Percentiles rank a stretch among this genome's conserved stretches.
These are phyloP conservation scores for Melaleuca quinquenervia DNA, from an alignment of 345 rosid species.

Conservation along the genomic window DNA sequence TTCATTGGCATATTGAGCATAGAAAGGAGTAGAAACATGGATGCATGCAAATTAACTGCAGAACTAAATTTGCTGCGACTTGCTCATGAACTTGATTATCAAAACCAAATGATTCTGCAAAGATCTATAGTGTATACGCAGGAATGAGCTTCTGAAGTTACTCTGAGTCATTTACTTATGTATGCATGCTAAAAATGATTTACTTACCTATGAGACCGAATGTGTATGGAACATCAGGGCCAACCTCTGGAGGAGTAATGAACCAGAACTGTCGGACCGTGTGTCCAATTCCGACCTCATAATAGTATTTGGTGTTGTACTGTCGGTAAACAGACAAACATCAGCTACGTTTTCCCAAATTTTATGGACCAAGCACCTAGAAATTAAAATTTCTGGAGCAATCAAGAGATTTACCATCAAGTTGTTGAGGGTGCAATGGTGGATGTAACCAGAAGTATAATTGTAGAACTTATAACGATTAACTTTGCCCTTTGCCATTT, in stretches of 20 bases:
- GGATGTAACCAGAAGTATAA: constrained; percentile 79
- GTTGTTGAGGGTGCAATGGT: constrained; percentile 60
- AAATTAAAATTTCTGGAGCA: neutral
- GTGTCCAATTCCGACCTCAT: constrained; percentile 35
- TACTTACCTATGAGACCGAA: constrained; percentile 57
- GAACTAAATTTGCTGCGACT: neutral
- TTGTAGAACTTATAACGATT: constrained; percentile 40
- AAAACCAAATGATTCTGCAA: neutral
- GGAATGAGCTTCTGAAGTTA: neutral
- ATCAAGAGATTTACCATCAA: constrained; percentile 34
- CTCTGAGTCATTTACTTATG: neutral
- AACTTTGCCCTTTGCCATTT: constrained; percentile 34
- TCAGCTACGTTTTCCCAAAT: neutral
- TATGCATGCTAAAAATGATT: neutral
- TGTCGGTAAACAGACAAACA: neutral
- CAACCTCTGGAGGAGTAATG: constrained; percentile 43
- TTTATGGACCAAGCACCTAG: neutral
- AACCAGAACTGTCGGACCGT: constrained; percentile 34
- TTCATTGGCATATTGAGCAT: neutral
- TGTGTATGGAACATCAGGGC: constrained; percentile 61
- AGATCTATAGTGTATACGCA: neutral
- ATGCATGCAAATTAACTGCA: neutral
- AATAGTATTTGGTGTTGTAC: constrained; percentile 43
- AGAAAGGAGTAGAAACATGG: neutral
- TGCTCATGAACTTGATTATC: constrained; percentile 37